phyloP scores from a whole-genome alignment of 2,329 filamentous ascomycete species.

The Colletotrichum magnum region DNA sequence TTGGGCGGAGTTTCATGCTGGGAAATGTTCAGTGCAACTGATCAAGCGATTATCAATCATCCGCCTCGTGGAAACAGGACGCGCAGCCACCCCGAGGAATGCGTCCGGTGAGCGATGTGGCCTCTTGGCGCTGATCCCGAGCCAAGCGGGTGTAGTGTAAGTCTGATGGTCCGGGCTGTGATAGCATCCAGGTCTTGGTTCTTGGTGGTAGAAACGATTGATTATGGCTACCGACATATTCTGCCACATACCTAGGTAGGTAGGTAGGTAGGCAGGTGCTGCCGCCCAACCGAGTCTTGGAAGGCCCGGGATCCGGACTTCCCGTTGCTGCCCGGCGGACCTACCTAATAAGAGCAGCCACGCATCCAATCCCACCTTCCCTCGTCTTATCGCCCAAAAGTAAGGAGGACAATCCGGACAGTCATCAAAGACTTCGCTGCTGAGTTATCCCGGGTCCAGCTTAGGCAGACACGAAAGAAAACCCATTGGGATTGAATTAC shows the following conservation, averaged over 20 bases:
- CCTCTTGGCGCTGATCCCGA: neutral
- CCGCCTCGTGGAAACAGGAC: neutral
- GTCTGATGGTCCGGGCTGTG: neutral
- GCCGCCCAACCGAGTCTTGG: neutral
- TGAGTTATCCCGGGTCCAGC: too few species aligned
- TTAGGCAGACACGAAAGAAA: too few species aligned
- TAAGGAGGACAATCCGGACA: too few species aligned
- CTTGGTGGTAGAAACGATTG: too few species aligned
- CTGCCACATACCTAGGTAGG: too few species aligned
- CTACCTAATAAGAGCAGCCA: neutral
- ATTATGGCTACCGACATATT: too few species aligned
- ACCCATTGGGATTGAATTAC: too few species aligned
- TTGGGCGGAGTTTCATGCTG: constrained; percentile 33
- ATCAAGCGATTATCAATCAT: constrained; percentile 31
- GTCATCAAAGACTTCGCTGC: too few species aligned
- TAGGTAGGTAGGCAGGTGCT: too few species aligned
- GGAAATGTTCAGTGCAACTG: constrained; percentile 18
- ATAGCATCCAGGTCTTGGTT: neutral
- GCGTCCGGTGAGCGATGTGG: neutral
- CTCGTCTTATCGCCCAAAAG: neutral
- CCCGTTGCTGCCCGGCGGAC: too few species aligned
- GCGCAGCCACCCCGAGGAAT: neutral
- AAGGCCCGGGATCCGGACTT: neutral
- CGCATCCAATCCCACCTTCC: neutral
- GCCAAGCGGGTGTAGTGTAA: neutral